phyloP scores from a whole-genome alignment of 2,329 filamentous ascomycete genomes.

The Microdochium bolleyi region DNA sequence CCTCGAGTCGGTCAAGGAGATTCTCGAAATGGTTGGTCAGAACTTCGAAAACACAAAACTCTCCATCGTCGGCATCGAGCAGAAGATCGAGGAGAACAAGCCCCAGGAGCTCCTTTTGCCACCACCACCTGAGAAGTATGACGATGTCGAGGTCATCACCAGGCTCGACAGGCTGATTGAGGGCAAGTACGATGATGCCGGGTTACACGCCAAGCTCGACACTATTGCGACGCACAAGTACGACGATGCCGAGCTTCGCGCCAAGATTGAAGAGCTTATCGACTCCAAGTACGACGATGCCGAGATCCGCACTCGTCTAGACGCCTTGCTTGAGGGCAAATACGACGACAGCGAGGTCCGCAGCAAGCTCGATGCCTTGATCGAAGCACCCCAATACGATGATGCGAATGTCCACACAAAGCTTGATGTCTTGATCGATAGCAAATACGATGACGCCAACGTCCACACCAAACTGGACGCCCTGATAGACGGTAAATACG shows the following conservation, averaged over 20 bases:
- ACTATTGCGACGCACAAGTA: constrained; percentile 26
- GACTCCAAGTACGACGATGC: constrained; percentile 15
- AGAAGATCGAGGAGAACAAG: constrained; percentile 54
- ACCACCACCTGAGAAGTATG: constrained; percentile 53
- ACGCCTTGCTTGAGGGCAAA: constrained; percentile 13
- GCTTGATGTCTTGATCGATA: constrained; percentile 24
- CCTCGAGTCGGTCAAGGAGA: constrained; percentile 75
- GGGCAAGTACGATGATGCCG: constrained; percentile 9
- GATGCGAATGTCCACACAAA: background rate
- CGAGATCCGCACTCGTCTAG: constrained; percentile 17
- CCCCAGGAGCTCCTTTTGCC: constrained; percentile 42
- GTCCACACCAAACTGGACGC: constrained; percentile 11
- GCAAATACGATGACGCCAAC: constrained; percentile 1
- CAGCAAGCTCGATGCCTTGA: constrained; percentile 1
- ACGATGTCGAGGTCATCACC: constrained; percentile 52
- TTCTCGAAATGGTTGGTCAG: constrained; percentile 73
- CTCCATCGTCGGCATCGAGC: constrained; percentile 45
- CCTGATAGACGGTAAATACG: constrained; percentile 11
- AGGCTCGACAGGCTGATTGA: constrained; percentile 39
- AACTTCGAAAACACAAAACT: constrained; percentile 84
- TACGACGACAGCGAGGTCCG: background rate
- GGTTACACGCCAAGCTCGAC: constrained; percentile 19
- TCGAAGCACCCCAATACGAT: background rate
- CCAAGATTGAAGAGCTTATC: constrained; percentile 16
- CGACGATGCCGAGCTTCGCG: constrained; percentile 21